Conservation (phyloP, 1,284 basidiomycete genomes). For the Ceratobasidium papillatum region DNA sequence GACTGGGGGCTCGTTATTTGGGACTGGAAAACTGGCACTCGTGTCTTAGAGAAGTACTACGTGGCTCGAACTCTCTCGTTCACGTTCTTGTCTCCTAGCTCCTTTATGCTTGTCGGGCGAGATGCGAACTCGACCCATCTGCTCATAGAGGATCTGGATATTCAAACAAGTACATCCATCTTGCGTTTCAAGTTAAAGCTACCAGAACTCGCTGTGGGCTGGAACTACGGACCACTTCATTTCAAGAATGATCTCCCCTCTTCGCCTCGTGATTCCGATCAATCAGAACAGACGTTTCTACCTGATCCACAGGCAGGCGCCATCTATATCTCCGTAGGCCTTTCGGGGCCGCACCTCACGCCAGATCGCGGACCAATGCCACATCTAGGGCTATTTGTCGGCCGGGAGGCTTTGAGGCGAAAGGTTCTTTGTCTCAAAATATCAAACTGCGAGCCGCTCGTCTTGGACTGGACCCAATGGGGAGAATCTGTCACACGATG, state of each 20-base stretch:
- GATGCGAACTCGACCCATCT: not conserved
- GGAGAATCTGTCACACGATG: conserved; percentile 23
- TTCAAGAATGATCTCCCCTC: conserved; percentile 37
- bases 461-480: conserved; percentile 23
- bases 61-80: conserved; percentile 1
- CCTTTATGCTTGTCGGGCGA: conserved; percentile 19
- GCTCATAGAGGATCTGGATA: conserved; percentile 2
- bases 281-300: conserved; percentile 5
- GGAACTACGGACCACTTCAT: conserved; percentile 25
- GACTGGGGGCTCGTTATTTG: conserved; percentile 27
- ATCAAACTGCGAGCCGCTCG: not conserved
- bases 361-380: not conserved
- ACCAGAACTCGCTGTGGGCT: conserved; percentile 25
- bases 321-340: conserved; percentile 19
- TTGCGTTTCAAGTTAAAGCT: conserved; percentile 31
- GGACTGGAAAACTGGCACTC: conserved; percentile 34
- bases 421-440: not conserved
- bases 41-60: conserved; percentile 2
- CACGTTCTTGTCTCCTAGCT: conserved; percentile 13
- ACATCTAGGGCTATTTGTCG: conserved; percentile 27
- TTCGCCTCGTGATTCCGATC: conserved; percentile 7
- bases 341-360: conserved; percentile 2
- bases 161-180: not conserved
- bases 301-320: conserved; percentile 23
- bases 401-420: not conserved